Evolutionary conservation across 345 rosid genomes (phyloP), one percentile per base, ranked within the genome.

Genomic region (Lepidium africanum): DNA sequence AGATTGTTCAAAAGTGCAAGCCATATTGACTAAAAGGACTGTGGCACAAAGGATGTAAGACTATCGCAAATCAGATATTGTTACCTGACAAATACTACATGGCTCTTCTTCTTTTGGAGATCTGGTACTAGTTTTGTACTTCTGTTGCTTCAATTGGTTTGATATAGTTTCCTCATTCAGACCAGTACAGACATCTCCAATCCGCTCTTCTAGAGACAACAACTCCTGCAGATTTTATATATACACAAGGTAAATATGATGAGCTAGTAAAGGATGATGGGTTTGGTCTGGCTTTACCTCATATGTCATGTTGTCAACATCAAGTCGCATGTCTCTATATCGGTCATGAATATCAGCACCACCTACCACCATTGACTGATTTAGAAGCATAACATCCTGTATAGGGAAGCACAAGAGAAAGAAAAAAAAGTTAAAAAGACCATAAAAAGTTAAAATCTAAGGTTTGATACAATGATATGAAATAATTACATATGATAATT

Each of bases 271-370:
- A 57, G 30, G 2, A 14, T 33, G 37, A 9, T 14, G 40, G 56
- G 46, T 53, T 62, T 45, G 7, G 19, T 10, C 7, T 67, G 57
- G 49, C 62, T 59, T 66, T 82, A 93, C 98, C 96, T 90, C 98
- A 53, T 93, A 93, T 32, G 98, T 72, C 98, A 93, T 93, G 79
- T 88, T 91, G 80, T 93, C 98, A 58, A 93, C 97, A 69, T 90
- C 97, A 17, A 93, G 97, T 36, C 97, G 87, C 98, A 93, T 90
- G 68, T 90, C 96, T 76, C 98, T 81, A 58, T 93, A 88, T 60
- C 85, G 86, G 74, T 93, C 98, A 47, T 85, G 86, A 36, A 80
- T 62, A 72, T 83, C 90, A 46, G 89, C 86, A 64, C 72, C 71
- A 14, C 96, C 94, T 72, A 82, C 73, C 59, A 73, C 35, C 23